A percentile compares a stretch with the other conserved stretches of the same genome.
phyloP scores from a whole-genome alignment of 768 basidiomycete genomes.

The Boletus reticulatus region DNA sequence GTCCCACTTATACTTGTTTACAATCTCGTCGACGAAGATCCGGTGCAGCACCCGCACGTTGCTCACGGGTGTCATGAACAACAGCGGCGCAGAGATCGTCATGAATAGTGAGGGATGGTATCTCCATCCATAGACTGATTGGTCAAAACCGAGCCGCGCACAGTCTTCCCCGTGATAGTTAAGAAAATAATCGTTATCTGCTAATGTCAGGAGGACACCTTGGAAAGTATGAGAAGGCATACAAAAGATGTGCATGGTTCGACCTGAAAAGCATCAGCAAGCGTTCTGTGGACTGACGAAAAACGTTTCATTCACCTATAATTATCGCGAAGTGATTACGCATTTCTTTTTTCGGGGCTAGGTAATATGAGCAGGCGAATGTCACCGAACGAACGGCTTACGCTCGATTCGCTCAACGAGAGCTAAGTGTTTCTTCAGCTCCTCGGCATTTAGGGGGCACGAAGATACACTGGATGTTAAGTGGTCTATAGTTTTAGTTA shows the following conservation, averaged over 20 bases:
- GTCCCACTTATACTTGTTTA: constrained; percentile 42
- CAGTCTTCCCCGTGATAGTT: constrained; percentile 45
- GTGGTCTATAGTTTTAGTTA: constrained; percentile 16
- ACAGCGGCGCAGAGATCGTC: constrained; percentile 36
- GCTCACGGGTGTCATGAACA: constrained; percentile 51
- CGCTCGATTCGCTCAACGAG: constrained; percentile 28
- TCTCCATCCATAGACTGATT: constrained; percentile 29
- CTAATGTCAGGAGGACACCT: neutral
- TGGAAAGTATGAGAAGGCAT: neutral
- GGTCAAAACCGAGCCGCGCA: constrained; percentile 38
- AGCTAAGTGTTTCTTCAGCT: constrained; percentile 21
- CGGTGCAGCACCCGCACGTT: constrained; percentile 45
- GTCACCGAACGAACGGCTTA: constrained; percentile 1
- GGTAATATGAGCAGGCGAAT: neutral
- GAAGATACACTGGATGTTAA: constrained; percentile 28
- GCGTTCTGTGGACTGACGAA: neutral
- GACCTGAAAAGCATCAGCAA: constrained; percentile 19
- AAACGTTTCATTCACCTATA: constrained; percentile 13
- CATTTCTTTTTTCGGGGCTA: constrained; percentile 11
- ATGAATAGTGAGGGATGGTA: constrained; percentile 39
- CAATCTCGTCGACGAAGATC: constrained; percentile 49
- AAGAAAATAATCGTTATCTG: constrained; percentile 36
- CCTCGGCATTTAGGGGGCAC: constrained; percentile 17
- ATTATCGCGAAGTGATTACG: constrained; percentile 20
- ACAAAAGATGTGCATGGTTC: constrained; percentile 31